These are phyloP conservation scores for Dendrocalamus sinicus DNA, from an alignment of 176 grass and related monocot species.

Conservation along the genomic window DNA sequence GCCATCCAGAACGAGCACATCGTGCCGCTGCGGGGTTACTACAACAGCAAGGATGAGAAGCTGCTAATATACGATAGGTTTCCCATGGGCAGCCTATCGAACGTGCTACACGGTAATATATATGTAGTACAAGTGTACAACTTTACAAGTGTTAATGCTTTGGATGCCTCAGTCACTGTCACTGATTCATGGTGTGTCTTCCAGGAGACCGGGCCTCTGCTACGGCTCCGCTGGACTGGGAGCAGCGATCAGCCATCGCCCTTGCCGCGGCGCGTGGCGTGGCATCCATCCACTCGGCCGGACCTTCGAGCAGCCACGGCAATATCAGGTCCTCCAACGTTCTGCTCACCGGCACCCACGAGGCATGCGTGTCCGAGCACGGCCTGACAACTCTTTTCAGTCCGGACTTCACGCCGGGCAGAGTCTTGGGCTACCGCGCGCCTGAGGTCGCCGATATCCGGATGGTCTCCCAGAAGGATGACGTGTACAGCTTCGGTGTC, in stretches of 20 bases:
- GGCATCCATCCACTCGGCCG: background rate
- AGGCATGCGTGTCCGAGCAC: constrained; percentile 44
- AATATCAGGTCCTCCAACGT: constrained; percentile 48
- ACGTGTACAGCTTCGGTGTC: too few relatives aligned
- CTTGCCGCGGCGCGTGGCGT: constrained; percentile 20
- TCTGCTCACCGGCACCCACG: constrained; percentile 23
- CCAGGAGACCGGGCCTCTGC: background rate
- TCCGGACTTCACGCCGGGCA: too few relatives aligned
- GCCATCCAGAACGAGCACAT: constrained; percentile 49
- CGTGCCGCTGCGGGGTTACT: constrained; percentile 49
- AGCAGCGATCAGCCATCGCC: constrained; percentile 8
- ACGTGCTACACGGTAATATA: constrained; percentile 52
- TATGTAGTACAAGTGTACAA: too few relatives aligned
- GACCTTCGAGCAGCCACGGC: constrained; percentile 21
- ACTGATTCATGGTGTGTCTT: background rate
- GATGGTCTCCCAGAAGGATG: too few relatives aligned
- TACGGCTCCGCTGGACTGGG: constrained; percentile 14
- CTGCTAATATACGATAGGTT: constrained; percentile 53
- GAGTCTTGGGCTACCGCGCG: too few relatives aligned
- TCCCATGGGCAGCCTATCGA: constrained; percentile 57
- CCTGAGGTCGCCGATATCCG: too few relatives aligned
- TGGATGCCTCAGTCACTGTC: background rate
- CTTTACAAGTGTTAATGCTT: too few relatives aligned
- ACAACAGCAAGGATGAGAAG: constrained; percentile 42
- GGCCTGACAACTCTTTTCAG: background rate